Evolutionary conservation across 306 rosid species (phyloP).

Genomic region (Alnus rubra): DNA sequence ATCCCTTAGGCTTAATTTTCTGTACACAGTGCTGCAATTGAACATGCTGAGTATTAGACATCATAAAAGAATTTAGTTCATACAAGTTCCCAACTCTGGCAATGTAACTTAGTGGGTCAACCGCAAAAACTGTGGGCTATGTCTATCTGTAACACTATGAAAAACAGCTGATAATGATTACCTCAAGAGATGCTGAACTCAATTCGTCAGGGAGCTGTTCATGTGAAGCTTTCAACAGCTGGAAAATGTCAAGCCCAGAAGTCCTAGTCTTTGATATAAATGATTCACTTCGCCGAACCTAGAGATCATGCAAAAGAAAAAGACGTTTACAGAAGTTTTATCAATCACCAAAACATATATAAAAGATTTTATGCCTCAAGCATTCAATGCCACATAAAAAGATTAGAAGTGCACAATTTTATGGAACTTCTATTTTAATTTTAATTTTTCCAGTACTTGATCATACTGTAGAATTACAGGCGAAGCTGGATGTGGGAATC

Average conservation of each 20-base stretch:
- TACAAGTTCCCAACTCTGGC: background rate
- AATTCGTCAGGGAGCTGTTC: conserved; percentile 55
- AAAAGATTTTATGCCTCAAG: background rate
- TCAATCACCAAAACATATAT: background rate
- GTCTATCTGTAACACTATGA: conserved; percentile 1
- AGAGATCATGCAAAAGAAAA: conserved; percentile 35
- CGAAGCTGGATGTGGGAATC: background rate
- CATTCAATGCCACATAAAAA: background rate
- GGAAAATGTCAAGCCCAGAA: conserved; percentile 54
- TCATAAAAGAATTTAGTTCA: conserved; percentile 10
- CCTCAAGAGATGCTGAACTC: conserved; percentile 64
- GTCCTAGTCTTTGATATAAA: conserved; percentile 54
- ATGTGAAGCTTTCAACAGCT: conserved; percentile 57
- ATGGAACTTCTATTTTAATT: background rate
- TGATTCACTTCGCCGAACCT: conserved; percentile 77
- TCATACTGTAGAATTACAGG: background rate
- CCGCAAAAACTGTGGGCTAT: background rate
- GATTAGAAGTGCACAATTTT: background rate
- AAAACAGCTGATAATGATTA: conserved; percentile 28
- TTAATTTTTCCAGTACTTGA: background rate
- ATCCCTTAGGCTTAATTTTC: conserved; percentile 67
- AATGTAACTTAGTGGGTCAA: background rate
- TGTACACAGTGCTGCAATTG: conserved; percentile 64
- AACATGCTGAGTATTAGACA: conserved; percentile 33
- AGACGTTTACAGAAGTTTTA: conserved; percentile 27